Base-by-base conservation (phyloP, 2,329 filamentous ascomycete species). In the Lachnellula arida region DNA sequence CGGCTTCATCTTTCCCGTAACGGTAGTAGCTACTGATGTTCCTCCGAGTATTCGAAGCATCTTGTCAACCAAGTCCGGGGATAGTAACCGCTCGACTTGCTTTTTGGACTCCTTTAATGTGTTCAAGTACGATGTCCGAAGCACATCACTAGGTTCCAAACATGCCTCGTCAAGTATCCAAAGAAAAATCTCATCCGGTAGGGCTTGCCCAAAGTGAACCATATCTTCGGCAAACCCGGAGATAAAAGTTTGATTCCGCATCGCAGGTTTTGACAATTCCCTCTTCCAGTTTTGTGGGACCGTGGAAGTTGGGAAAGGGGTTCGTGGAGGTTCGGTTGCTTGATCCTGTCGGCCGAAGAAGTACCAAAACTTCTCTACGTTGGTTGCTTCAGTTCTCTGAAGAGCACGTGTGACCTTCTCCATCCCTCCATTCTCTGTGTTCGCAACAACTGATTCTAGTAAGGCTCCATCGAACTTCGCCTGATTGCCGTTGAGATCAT, bases 131-230 rank as follows among this genome's bases (percentile, higher is more conserved):
- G 85, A 81, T 53, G 77, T 70, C 49, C 83, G 78, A 43, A 89
- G 68, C 46, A 81, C 75, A 43, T 76, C 73, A 34, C 79, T 78
- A 42, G 73, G 71, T 63, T 88, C 84, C 2, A 74, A 67, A 53
- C 79, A 81, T 22, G 85, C 73, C 71, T 85, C 79, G 49, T 81
- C 72, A 5, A 88, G 66, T 3, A 90, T 74, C 88, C 88, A 92
- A 15, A 78, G 64, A 49, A 89, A 77, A 1, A 91, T 66, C 53
- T 86, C 79, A 57, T 89, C 81, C 0, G 87, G 82, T 12, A 91
- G 67, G 3, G 67, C 60, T 12, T 71, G 68, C 40, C 73, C 73
- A 55, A 71, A 70, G 4, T 68, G 65, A 15, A 81, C 72, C 14
- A 86, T 73, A 46, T 81, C 78, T 54, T 81, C 77, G 1, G 85